phyloP scores from a whole-genome alignment of 2,329 filamentous ascomycete species.

The Fusarium penzigii region DNA sequence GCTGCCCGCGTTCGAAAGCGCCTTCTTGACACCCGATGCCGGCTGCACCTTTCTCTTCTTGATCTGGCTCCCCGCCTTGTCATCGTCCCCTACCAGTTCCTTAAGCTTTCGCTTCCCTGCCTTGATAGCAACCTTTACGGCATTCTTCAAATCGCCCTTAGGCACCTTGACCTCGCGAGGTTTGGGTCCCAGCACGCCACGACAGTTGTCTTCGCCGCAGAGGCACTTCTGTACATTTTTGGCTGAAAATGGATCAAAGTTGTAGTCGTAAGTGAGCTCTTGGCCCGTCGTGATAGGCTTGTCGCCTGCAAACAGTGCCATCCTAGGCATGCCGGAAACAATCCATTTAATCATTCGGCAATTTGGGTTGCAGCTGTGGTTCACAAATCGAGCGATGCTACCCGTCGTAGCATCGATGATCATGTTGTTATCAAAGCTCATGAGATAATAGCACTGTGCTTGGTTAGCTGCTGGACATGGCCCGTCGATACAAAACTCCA shows the following conservation, averaged over 20 bases:
- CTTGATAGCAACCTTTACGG: conserved; percentile 44
- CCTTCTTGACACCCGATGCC: conserved; percentile 36
- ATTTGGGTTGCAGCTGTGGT: conserved; percentile 95
- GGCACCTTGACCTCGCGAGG: conserved; percentile 55
- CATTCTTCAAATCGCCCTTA: conserved; percentile 45
- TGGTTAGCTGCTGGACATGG: conserved; percentile 5
- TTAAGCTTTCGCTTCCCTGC: conserved; percentile 59
- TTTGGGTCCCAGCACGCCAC: conserved; percentile 64
- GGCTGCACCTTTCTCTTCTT: conserved; percentile 47
- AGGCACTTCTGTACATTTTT: conserved; percentile 70
- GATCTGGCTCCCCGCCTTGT: conserved; percentile 42
- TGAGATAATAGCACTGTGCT: conserved; percentile 92
- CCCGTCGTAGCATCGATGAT: conserved; percentile 97
- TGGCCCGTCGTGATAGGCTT: conserved; percentile 90
- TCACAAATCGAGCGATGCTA: conserved; percentile 95
- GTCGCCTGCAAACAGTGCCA: conserved; percentile 94
- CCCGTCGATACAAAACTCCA: too few species aligned
- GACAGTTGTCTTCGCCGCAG: conserved; percentile 64
- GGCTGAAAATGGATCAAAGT: conserved; percentile 68
- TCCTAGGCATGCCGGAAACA: conserved; percentile 87
- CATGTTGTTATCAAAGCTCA: conserved; percentile 98
- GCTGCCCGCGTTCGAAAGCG: conserved; percentile 35
- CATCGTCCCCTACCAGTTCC: conserved; percentile 50
- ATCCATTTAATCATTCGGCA: conserved; percentile 99
- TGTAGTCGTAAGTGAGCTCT: conserved; percentile 92